Percentiles rank a stretch among this genome's conserved stretches.
Evolutionary conservation across 805 yeast genomes (phyloP).

Genomic region (baker's yeast (Saccharomyces cerevisiae)): DNA sequence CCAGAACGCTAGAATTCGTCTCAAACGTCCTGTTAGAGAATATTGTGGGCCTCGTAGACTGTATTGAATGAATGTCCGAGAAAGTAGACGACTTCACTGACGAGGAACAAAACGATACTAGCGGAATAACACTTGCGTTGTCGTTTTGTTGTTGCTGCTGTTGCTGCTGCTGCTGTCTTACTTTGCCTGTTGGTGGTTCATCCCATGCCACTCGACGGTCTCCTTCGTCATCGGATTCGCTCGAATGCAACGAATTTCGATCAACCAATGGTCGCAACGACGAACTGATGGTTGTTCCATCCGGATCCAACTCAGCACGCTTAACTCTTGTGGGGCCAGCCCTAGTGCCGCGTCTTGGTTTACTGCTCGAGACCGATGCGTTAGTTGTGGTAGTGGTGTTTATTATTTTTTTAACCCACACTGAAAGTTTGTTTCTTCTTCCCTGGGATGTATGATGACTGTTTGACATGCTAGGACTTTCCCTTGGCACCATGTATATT

Average conservation of each 20-base stretch:
- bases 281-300: slow-evolving; percentile 9
- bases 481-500: background rate
- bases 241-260: background rate
- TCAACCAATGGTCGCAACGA: slow-evolving; percentile 12
- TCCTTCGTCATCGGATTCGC: background rate
- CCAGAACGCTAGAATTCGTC: slow-evolving; percentile 57
- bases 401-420: slow-evolving; percentile 29
- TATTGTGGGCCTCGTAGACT: slow-evolving; percentile 32
- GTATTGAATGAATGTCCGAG: slow-evolving; percentile 30
- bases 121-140: slow-evolving; percentile 28
- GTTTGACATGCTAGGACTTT: background rate
- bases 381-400: slow-evolving; percentile 1
- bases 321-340: background rate
- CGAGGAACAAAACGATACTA: slow-evolving; percentile 30
- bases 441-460: slow-evolving; percentile 3
- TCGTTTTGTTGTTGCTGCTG: slow-evolving; percentile 9
- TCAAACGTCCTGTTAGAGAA: slow-evolving; percentile 33
- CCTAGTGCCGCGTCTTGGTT: background rate
- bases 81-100: slow-evolving; percentile 33
- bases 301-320: background rate
- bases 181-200: slow-evolving; percentile 9
- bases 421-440: slow-evolving; percentile 25
- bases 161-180: slow-evolving; percentile 1
- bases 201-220: slow-evolving; percentile 17
- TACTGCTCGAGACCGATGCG: background rate